Percentiles rank a stretch among this genome's conserved stretches.
These are phyloP conservation scores for Morella rubra DNA, from an alignment of 306 rosid species.

Conservation along the genomic window DNA sequence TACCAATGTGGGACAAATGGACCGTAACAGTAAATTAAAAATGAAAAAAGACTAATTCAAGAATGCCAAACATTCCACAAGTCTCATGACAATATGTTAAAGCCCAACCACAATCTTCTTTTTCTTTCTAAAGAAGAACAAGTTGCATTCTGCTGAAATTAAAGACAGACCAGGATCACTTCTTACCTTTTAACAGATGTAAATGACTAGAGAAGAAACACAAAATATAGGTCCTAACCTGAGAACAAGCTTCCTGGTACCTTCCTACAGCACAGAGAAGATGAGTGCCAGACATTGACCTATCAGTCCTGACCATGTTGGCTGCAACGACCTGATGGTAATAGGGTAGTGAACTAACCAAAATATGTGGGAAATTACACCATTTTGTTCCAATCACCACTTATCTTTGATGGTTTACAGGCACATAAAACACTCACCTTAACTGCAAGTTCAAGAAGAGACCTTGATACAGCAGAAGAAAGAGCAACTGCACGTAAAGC, in stretches of 20 bases:
- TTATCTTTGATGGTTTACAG: conserved; percentile 26
- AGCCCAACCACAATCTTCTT: background rate
- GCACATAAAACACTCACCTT: conserved; percentile 62
- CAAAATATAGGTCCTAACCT: conserved; percentile 49
- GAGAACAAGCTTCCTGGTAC: conserved; percentile 99
- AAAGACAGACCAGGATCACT: background rate
- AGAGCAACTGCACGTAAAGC: conserved; percentile 97
- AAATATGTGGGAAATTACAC: conserved; percentile 23
- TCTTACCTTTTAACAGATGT: no score
- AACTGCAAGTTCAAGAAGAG: conserved; percentile 96
- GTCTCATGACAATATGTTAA: background rate
- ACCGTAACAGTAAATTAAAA: no score
- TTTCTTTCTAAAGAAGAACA: background rate
- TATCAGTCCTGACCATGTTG: conserved; percentile 97
- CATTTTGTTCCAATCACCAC: conserved; percentile 20
- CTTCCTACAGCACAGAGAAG: conserved; percentile 99
- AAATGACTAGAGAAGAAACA: no score
- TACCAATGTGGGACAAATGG: no score
- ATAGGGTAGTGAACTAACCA: conserved; percentile 7
- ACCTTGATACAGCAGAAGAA: conserved; percentile 87
- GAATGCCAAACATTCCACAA: background rate
- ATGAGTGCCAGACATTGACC: conserved; percentile 94
- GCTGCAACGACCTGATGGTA: conserved; percentile 88
- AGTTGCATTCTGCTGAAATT: background rate
- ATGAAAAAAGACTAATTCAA: background rate